Conservation (phyloP, 2,329 filamentous ascomycete genomes). For the Graphiopsis chlorocephala region DNA sequence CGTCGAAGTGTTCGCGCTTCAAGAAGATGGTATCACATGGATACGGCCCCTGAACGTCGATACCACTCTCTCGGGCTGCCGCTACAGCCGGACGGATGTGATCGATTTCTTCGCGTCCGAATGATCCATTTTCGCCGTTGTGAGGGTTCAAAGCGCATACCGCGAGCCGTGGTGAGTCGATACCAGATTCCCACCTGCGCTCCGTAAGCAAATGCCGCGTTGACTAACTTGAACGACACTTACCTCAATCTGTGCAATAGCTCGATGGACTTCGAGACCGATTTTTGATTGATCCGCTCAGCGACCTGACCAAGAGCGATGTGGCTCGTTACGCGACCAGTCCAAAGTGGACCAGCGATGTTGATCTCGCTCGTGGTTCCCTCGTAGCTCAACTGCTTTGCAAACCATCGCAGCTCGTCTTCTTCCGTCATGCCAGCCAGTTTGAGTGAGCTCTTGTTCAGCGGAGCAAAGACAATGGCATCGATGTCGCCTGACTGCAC, state of each 20-base stretch:
- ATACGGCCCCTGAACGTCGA: constrained; percentile 19
- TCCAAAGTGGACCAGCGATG: constrained; percentile 18
- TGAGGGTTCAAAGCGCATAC: constrained; percentile 21
- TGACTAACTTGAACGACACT: neutral
- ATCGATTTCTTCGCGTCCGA: constrained; percentile 21
- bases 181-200: constrained; percentile 18
- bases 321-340: constrained; percentile 19
- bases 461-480: constrained; percentile 19
- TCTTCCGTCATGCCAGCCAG: constrained; percentile 20
- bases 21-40: constrained; percentile 21
- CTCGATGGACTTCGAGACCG: constrained; percentile 17
- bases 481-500: constrained; percentile 14
- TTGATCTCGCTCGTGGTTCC: constrained; percentile 22
- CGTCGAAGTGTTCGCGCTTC: constrained; percentile 18
- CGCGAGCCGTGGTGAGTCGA: constrained; percentile 16
- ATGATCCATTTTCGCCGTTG: constrained; percentile 20
- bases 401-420: constrained; percentile 21
- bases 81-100: constrained; percentile 17
- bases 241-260: constrained; percentile 17
- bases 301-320: constrained; percentile 16
- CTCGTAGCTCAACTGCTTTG: constrained; percentile 15
- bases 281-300: constrained; percentile 11
- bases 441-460: constrained; percentile 22
- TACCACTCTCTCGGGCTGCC: constrained; percentile 14
- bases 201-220: neutral